Conservation (phyloP, 257 asterid species). For the Striga asiatica region DNA sequence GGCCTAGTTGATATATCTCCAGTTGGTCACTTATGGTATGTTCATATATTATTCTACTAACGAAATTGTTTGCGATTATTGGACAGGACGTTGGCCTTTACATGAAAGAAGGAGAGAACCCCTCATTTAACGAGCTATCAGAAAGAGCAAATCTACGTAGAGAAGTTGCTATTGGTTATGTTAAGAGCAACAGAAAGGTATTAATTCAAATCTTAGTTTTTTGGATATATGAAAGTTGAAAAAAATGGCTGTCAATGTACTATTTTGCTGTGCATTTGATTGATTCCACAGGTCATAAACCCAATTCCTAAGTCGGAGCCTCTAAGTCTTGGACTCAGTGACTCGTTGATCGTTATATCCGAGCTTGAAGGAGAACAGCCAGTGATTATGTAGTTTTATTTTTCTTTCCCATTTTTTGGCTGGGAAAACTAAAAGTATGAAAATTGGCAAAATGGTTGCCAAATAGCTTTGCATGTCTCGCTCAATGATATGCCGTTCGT, state of each 20-base stretch:
- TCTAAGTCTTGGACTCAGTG: conserved; percentile 40
- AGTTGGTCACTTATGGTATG: neutral
- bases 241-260: neutral
- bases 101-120: conserved; percentile 73
- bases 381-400: conserved; percentile 19
- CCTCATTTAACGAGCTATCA: conserved; percentile 70
- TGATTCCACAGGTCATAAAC: conserved; percentile 69
- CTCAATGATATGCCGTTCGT: too few species aligned
- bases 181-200: conserved; percentile 73
- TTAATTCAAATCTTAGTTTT: neutral
- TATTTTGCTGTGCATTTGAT: neutral
- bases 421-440: neutral
- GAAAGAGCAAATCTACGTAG: conserved; percentile 76
- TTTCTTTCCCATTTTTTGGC: neutral
- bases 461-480: too few species aligned
- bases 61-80: conserved; percentile 9
- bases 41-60: neutral
- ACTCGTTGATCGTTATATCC: conserved; percentile 70
- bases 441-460: neutral
- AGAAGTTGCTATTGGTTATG: conserved; percentile 93
- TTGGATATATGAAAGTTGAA: neutral
- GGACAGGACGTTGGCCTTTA: conserved; percentile 68
- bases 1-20: neutral
- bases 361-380: conserved; percentile 83
- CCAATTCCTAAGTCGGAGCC: conserved; percentile 73